phyloP scores from a whole-genome alignment of 2,329 filamentous ascomycete genomes.

The Geosmithia putterillii region DNA sequence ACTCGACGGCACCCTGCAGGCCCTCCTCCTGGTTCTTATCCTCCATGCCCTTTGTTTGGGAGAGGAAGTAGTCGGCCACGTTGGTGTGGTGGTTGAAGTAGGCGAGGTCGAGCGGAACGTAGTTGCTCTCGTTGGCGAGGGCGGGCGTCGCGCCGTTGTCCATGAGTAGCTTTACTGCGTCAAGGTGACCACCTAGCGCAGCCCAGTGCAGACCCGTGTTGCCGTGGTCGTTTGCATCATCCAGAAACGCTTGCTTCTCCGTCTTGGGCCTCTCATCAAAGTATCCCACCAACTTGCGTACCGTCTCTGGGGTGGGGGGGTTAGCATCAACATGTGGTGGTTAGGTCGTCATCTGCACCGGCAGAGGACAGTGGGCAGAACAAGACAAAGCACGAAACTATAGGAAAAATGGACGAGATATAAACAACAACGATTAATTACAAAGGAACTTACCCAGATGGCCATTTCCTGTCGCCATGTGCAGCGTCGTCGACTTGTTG shows the following conservation, averaged over 20 bases:
- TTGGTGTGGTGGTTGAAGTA: constrained; percentile 56
- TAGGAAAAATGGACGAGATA: not conserved
- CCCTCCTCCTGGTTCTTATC: constrained; percentile 31
- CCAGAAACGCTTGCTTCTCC: constrained; percentile 42
- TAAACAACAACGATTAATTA: not conserved
- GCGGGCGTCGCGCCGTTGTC: constrained; percentile 66
- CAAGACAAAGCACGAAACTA: too few species aligned
- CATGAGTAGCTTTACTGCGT: constrained; percentile 65
- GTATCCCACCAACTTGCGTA: constrained; percentile 27
- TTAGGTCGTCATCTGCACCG: too few species aligned
- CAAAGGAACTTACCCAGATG: constrained; percentile 47
- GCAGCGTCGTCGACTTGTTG: constrained; percentile 70
- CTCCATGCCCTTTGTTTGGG: constrained; percentile 34
- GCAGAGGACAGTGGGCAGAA: too few species aligned
- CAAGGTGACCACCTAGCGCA: constrained; percentile 75
- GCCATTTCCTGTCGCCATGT: constrained; percentile 90
- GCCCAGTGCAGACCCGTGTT: constrained; percentile 96
- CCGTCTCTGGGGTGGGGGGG: constrained; percentile 25
- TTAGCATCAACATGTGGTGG: not conserved
- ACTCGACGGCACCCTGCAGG: constrained; percentile 23
- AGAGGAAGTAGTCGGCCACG: constrained; percentile 49
- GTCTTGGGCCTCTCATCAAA: constrained; percentile 25
- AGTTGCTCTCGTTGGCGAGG: constrained; percentile 70
- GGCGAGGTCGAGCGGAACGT: constrained; percentile 66
- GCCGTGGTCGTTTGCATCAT: constrained; percentile 64